Conservation (phyloP, 1,139 yeast genomes). For the Yamadazyma sp. region DNA sequence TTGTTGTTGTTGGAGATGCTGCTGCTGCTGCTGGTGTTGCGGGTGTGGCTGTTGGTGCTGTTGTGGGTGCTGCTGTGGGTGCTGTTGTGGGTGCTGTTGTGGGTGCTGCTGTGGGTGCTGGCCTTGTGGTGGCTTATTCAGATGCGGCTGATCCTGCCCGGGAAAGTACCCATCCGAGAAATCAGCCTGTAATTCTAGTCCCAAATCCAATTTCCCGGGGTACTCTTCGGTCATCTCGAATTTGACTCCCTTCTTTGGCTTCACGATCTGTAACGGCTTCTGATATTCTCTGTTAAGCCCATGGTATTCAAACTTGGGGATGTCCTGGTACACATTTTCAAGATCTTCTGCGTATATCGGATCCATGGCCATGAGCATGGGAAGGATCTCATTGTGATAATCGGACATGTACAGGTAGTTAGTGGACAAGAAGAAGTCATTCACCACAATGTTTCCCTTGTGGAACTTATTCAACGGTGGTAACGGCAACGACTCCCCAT, state of each 20-base stretch:
- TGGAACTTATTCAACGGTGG: conserved; percentile 32
- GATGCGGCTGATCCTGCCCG: not conserved
- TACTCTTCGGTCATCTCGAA: conserved; percentile 2
- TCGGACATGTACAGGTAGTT: conserved; percentile 38
- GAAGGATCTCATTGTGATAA: conserved; percentile 41
- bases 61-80: conserved; percentile 10
- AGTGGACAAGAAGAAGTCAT: conserved; percentile 40
- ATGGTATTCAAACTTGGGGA: conserved; percentile 36
- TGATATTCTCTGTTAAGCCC: conserved; percentile 32
- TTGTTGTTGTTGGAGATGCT: conserved; percentile 9
- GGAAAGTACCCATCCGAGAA: not conserved
- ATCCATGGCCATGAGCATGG: conserved; percentile 31
- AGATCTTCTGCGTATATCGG: conserved; percentile 31
- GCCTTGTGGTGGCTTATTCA: too few species aligned
- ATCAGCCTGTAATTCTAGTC: not conserved
- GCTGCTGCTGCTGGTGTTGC: not conserved
- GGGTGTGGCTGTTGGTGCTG: too few species aligned
- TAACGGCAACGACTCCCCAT: conserved; percentile 32
- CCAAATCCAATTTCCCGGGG: conserved; percentile 1
- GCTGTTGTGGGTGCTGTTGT: conserved; percentile 12
- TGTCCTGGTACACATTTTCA: conserved; percentile 29
- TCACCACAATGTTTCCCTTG: conserved; percentile 36
- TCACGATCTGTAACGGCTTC: conserved; percentile 22
- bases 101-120: conserved; percentile 10
- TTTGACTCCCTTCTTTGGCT: conserved; percentile 7